Evolutionary conservation across 805 yeast genomes (phyloP), one percentile per base, ranked within the genome.

Genomic region (Groenewaldozyma salmanticensis): DNA sequence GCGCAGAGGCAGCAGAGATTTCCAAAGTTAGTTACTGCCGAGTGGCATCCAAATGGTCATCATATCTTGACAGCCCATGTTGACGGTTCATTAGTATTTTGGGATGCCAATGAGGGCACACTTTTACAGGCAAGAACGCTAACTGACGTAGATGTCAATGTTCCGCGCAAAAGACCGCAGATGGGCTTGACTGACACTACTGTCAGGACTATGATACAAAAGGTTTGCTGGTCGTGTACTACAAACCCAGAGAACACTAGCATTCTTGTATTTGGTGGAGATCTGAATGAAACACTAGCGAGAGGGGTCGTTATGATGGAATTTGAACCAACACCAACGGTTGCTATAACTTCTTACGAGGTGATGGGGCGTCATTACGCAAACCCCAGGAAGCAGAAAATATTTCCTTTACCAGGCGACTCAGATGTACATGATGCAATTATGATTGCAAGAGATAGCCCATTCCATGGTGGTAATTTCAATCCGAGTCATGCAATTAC

Each of bases 11-110:
- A 45, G 6, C 36, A 40, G 22, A 44, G 79, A 38, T 52, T 45
- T n/a, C 78, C 79, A 2, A 57, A 54, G 18, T 51, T 69, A 0
- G 43, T 63, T 1, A 63, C 77, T 38, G 79, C 95, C 0, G 66
- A 75, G 27, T 92, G 84, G 75, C 96, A 90, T 59, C 98, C 99
- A 2, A 86, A 86, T 55, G 96, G 97, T 0, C 70, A 87, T 35
- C 94, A 88, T 55, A 63, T 85, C 2, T 70, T 83, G 17, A 79
- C 95, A 0, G 71, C 77, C 2, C 94, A 90, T 59, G 77, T 67
- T 18, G 95, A 88, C 54, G 90, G 90, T 40, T 74, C 94, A 0
- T 53, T 92, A 29, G 95, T 77, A 1, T 92, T 92, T 55, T 92
- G 97, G 96, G 98, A 92, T 59, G 81, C 85, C 1, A 70, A 77